phyloP scores from a whole-genome alignment of 2,329 filamentous ascomycete genomes.

The Penicillium sp. region DNA sequence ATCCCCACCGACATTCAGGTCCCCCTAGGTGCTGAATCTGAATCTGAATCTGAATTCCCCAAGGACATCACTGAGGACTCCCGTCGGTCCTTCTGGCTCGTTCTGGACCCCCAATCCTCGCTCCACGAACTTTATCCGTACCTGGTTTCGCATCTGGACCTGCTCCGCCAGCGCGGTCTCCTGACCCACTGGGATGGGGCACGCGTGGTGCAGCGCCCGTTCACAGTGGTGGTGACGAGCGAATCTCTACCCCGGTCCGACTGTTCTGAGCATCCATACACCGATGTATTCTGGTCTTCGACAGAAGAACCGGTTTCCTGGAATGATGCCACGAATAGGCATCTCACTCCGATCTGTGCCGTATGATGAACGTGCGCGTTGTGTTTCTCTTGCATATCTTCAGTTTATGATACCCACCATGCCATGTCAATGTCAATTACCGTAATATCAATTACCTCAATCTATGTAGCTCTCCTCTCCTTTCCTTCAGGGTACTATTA shows the following conservation, averaged over 20 bases:
- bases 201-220: constrained; percentile 21
- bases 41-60: not conserved
- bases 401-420: constrained; percentile 23
- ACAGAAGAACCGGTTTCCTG: not conserved
- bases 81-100: constrained; percentile 24
- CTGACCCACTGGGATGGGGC: constrained; percentile 29
- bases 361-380: constrained; percentile 8
- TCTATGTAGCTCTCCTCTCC: too few species aligned
- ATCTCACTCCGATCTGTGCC: constrained; percentile 19
- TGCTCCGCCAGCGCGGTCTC: constrained; percentile 25
- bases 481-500: too few species aligned
- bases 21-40: not conserved
- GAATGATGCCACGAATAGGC: constrained; percentile 7
- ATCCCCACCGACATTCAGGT: not conserved
- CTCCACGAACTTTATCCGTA: constrained; percentile 19
- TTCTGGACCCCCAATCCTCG: constrained; percentile 29
- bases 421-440: constrained; percentile 5
- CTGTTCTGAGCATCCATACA: constrained; percentile 10
- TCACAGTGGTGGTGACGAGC: constrained; percentile 31
- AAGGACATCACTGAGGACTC: constrained; percentile 11
- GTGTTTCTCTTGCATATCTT: not conserved
- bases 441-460: constrained; percentile 1
- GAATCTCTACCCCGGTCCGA: constrained; percentile 4
- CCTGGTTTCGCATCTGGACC: constrained; percentile 24
- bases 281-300: constrained; percentile 20